phyloP scores from a whole-genome alignment of 352 stramenopile genomes.

The Aphanomyces cochlioides region DNA sequence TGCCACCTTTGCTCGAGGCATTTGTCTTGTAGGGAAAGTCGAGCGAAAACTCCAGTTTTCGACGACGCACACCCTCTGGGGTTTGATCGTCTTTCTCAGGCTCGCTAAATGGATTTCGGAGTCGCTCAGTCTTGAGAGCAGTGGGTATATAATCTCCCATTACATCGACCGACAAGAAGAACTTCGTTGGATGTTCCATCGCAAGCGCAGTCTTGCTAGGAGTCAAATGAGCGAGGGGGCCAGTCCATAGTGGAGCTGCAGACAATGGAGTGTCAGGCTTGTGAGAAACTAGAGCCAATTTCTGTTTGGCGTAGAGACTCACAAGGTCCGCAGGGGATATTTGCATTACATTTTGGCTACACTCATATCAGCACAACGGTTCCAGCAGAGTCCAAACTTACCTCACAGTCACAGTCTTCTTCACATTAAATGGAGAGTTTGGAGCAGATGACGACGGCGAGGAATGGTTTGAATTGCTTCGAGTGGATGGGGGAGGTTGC shows the following conservation, averaged over 20 bases:
- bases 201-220: slow-evolving; percentile 47
- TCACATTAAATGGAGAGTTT: slow-evolving; percentile 37
- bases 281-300: not conserved
- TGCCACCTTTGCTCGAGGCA: slow-evolving; percentile 52
- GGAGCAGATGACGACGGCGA: slow-evolving; percentile 24
- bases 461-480: slow-evolving; percentile 17
- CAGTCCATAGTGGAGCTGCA: slow-evolving; percentile 4
- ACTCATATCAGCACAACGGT: no score
- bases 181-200: slow-evolving; percentile 63
- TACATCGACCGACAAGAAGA: slow-evolving; percentile 71
- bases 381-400: not conserved
- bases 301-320: slow-evolving; percentile 10
- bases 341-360: slow-evolving; percentile 20
- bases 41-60: slow-evolving; percentile 81
- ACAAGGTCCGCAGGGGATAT: slow-evolving; percentile 13
- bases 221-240: slow-evolving; percentile 18
- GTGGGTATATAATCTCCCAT: slow-evolving; percentile 88
- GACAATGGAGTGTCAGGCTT: not conserved
- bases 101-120: slow-evolving; percentile 79
- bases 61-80: slow-evolving; percentile 56
- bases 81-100: slow-evolving; percentile 83
- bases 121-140: slow-evolving; percentile 81
- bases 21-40: slow-evolving; percentile 84
- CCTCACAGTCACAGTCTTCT: not conserved
- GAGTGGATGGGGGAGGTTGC: not conserved